phyloP scores from a whole-genome alignment of 495 filamentous ascomycete genomes.

The Lepidopterella palustris region DNA sequence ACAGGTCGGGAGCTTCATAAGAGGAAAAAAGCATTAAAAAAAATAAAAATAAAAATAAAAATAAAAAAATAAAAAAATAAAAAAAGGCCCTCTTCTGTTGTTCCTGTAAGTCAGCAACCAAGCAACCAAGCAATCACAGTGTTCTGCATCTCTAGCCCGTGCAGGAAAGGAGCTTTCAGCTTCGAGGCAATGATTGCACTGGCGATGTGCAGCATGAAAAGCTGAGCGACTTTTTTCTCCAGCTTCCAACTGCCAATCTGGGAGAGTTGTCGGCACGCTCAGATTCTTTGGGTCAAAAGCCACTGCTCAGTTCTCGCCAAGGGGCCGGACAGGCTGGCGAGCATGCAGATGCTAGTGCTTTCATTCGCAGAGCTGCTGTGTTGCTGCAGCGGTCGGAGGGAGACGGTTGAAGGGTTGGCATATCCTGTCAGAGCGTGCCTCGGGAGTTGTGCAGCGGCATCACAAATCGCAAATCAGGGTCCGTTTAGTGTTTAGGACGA shows the following conservation, averaged over 20 bases:
- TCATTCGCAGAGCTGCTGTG: not conserved
- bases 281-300: not conserved
- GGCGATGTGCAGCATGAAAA: not conserved
- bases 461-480: not conserved
- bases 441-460: not conserved
- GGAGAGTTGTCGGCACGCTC: not conserved
- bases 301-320: not conserved
- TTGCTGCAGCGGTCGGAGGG: constrained; percentile 6
- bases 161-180: no score
- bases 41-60: no score
- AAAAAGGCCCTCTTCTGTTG: no score
- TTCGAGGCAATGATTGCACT: no score
- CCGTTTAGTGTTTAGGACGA: not conserved
- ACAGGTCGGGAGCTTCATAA: no score
- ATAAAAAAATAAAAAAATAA: no score
- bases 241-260: not conserved
- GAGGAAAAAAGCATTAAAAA: no score
- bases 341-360: not conserved
- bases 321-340: not conserved
- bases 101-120: no score
- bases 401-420: not conserved
- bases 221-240: not conserved
- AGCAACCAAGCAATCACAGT: no score
- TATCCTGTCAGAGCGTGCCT: not conserved
- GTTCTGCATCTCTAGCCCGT: no score